phyloP scores from a whole-genome alignment of 441 rosid genomes.

The Metrosideros polymorpha region DNA sequence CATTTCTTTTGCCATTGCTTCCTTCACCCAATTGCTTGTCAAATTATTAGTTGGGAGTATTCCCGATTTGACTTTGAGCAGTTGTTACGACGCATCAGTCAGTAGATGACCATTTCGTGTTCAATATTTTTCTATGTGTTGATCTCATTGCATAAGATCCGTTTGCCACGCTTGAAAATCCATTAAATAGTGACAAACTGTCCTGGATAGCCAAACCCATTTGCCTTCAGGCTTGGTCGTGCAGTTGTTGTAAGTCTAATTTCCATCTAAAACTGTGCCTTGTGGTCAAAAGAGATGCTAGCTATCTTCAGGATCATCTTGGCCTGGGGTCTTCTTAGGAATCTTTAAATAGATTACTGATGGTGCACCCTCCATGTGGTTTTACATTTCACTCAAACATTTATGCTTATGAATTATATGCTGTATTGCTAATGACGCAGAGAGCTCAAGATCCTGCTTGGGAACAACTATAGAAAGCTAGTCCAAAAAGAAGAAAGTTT shows the following conservation, averaged over 20 bases:
- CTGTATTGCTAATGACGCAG: not conserved
- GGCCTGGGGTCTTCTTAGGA: not conserved
- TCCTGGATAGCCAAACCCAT: not conserved
- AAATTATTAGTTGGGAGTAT: not conserved
- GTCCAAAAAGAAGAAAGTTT: not conserved
- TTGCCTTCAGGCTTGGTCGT: not conserved
- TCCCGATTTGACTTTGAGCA: not conserved
- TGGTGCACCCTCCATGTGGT: not conserved
- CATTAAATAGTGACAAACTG: not conserved
- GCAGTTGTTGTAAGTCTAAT: not conserved
- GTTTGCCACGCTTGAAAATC: not conserved
- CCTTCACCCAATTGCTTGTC: not conserved
- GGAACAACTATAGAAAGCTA: not conserved
- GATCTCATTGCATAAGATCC: not conserved
- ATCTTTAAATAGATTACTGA: not conserved
- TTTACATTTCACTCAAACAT: not conserved
- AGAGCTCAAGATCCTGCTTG: not conserved
- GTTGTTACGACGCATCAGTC: not conserved
- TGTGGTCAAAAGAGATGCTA: not conserved
- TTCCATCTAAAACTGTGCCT: not conserved
- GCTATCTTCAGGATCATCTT: not conserved
- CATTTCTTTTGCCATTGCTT: not conserved
- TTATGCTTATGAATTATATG: not conserved
- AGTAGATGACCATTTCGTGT: not conserved
- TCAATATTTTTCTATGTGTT: not conserved